phyloP scores from a whole-genome alignment of 768 basidiomycete species.

The Tulasnella sp. region DNA sequence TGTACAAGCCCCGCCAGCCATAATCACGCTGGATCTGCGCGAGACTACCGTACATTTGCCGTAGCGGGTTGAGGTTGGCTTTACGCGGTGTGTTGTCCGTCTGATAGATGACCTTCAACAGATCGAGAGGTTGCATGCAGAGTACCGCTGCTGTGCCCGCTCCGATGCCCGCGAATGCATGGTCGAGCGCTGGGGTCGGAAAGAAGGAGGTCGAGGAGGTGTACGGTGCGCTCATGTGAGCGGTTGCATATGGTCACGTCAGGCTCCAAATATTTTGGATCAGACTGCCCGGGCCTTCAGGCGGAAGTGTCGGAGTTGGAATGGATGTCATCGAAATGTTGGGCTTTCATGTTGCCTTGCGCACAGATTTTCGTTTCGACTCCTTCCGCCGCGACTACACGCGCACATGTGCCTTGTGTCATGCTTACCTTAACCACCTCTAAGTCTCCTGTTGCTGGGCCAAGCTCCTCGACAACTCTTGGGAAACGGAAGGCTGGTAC shows the following conservation, averaged over 20 bases:
- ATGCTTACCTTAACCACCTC: too few relatives aligned
- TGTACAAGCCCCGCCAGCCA: constrained; percentile 80
- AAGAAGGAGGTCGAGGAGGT: constrained; percentile 16
- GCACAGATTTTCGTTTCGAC: too few relatives aligned
- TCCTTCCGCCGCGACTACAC: too few relatives aligned
- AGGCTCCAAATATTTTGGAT: too few relatives aligned
- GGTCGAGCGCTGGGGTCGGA: constrained; percentile 39
- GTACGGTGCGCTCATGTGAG: neutral
- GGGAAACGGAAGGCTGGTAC: too few relatives aligned
- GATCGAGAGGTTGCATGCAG: constrained; percentile 94
- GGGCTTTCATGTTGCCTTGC: too few relatives aligned
- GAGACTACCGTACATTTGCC: constrained; percentile 65
- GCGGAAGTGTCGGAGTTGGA: too few relatives aligned
- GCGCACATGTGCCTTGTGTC: too few relatives aligned
- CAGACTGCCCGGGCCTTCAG: too few relatives aligned
- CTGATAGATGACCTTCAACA: constrained; percentile 90
- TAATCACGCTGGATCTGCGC: constrained; percentile 58
- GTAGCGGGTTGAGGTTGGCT: constrained; percentile 35
- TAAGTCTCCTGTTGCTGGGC: too few relatives aligned
- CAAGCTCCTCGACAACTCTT: too few relatives aligned
- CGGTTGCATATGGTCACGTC: neutral
- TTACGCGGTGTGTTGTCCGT: constrained; percentile 61
- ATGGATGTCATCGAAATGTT: too few relatives aligned
- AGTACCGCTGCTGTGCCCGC: constrained; percentile 87
- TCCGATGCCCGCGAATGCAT: constrained; percentile 86